Percentiles rank a stretch among this genome's conserved stretches.
phyloP scores from a whole-genome alignment of 495 filamentous ascomycete genomes.

The Bryoglossum gracile region DNA sequence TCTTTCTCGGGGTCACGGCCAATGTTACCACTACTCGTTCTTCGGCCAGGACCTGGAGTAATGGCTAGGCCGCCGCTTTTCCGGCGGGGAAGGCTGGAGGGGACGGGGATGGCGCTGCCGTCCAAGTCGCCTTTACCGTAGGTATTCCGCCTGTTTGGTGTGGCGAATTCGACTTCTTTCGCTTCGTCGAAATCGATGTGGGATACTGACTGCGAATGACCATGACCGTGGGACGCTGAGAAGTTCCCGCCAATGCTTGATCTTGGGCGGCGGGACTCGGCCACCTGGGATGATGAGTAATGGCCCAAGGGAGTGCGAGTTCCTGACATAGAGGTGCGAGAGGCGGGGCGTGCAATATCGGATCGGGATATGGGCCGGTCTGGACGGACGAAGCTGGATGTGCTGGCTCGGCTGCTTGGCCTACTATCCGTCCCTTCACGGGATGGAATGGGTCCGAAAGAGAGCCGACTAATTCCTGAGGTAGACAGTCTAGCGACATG shows the following conservation, averaged over 20 bases:
- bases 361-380: slow-evolving; percentile 41
- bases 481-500: slow-evolving; percentile 44
- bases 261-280: slow-evolving; percentile 41
- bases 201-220: slow-evolving; percentile 39
- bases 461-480: slow-evolving; percentile 46
- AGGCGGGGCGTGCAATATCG: slow-evolving; percentile 49
- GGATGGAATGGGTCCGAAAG: slow-evolving; percentile 42
- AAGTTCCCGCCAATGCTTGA: slow-evolving; percentile 45
- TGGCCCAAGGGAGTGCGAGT: slow-evolving; percentile 56
- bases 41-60: slow-evolving; percentile 40
- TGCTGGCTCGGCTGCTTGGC: slow-evolving; percentile 55
- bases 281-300: slow-evolving; percentile 30
- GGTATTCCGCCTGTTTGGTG: slow-evolving; percentile 45
- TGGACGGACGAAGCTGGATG: slow-evolving; percentile 32
- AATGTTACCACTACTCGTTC: slow-evolving; percentile 20
- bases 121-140: slow-evolving; percentile 45
- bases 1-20: slow-evolving; percentile 9
- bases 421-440: slow-evolving; percentile 38
- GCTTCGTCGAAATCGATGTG: slow-evolving; percentile 36
- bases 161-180: slow-evolving; percentile 33
- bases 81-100: slow-evolving; percentile 42
- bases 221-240: slow-evolving; percentile 36
- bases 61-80: slow-evolving; percentile 42
- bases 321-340: slow-evolving; percentile 60
- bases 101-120: slow-evolving; percentile 33